A percentile compares a stretch with the other conserved stretches of the same genome.
phyloP scores from a whole-genome alignment of 2,329 filamentous ascomycete genomes.

The Colletotrichum salicis region DNA sequence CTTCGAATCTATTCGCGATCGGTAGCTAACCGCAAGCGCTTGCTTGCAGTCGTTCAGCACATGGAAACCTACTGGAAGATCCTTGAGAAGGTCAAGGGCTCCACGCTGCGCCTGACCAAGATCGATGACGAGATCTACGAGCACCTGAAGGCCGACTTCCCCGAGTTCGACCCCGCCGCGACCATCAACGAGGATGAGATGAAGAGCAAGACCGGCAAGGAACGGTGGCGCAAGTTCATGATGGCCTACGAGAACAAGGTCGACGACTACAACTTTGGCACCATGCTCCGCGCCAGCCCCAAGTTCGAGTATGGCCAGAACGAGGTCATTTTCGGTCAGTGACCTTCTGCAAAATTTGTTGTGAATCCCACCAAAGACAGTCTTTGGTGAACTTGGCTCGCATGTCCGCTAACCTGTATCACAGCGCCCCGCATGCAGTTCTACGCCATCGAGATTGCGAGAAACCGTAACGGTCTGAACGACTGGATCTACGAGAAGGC shows the following conservation, averaged over 20 bases:
- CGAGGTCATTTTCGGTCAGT: constrained; percentile 88
- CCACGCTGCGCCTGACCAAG: constrained; percentile 89
- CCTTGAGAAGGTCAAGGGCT: constrained; percentile 89
- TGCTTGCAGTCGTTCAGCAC: constrained; percentile 79
- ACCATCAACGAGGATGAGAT: constrained; percentile 91
- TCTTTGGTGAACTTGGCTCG: not conserved
- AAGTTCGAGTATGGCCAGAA: constrained; percentile 88
- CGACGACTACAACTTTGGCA: constrained; percentile 98
- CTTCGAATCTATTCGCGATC: no score
- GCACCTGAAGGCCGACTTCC: constrained; percentile 88
- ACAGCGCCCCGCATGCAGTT: constrained; percentile 67
- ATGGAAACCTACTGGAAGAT: constrained; percentile 98
- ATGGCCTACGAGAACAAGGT: constrained; percentile 92
- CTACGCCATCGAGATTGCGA: constrained; percentile 66
- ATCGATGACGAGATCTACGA: constrained; percentile 94
- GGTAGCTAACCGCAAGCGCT: not conserved
- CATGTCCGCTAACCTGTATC: not conserved
- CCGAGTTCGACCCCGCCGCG: constrained; percentile 86
- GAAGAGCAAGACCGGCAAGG: constrained; percentile 97
- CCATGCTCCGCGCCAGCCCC: constrained; percentile 83
- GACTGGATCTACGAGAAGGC: constrained; percentile 96
- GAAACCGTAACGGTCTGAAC: constrained; percentile 90
- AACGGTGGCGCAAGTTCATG: constrained; percentile 94
- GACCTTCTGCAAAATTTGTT: not conserved
- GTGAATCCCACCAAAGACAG: not conserved